Evolutionary conservation across 148 eudicot genomes (phyloP).

Genomic region (Rhododendron ovatum): DNA sequence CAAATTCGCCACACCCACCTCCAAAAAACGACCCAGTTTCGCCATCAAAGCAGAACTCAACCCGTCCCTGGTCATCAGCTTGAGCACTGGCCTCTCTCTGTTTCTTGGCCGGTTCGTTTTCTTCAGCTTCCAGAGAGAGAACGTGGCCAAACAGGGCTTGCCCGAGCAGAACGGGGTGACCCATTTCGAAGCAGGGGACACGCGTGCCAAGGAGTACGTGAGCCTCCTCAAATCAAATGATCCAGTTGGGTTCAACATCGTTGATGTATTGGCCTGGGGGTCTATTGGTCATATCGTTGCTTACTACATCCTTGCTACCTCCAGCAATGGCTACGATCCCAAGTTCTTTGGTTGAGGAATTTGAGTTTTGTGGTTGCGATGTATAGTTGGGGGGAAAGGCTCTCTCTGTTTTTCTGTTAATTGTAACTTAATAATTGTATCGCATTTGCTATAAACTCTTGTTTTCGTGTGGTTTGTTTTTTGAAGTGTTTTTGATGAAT

Average conservation of each 20-base stretch:
- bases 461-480: background rate
- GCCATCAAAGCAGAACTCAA: conserved; percentile 51
- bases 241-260: conserved; percentile 89
- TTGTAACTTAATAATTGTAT: background rate
- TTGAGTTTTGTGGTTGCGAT: background rate
- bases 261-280: conserved; percentile 92
- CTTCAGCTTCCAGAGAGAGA: conserved; percentile 90
- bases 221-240: conserved; percentile 80
- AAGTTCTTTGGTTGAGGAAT: conserved; percentile 47
- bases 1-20: conserved; percentile 17
- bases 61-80: conserved; percentile 69
- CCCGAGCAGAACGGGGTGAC: conserved; percentile 80
- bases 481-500: background rate
- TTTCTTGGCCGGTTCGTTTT: conserved; percentile 86
- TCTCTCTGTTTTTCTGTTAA: background rate
- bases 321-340: conserved; percentile 97
- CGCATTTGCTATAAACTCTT: background rate
- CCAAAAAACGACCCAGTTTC: conserved; percentile 13
- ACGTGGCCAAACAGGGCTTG: conserved; percentile 76
- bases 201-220: conserved; percentile 76
- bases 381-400: background rate
- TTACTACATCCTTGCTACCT: conserved; percentile 83
- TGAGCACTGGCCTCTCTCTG: conserved; percentile 80
- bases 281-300: conserved; percentile 92
- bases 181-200: conserved; percentile 86